Evolutionary conservation across 495 filamentous ascomycete species (phyloP), one percentile per base, ranked within the genome.

Genomic region (Parachaetomium inaequale): DNA sequence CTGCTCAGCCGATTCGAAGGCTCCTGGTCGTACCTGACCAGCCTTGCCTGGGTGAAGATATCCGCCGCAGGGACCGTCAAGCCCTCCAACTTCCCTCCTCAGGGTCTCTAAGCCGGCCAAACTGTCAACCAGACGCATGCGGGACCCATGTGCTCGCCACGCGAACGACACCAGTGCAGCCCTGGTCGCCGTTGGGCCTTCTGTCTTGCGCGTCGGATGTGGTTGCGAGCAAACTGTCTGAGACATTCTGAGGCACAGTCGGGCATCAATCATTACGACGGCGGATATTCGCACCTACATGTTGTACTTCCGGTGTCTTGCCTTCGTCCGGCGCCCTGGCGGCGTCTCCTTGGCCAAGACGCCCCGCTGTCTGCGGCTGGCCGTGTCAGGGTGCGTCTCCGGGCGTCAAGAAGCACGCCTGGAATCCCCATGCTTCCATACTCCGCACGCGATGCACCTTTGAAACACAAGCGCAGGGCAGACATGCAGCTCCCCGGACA

Each of bases 21-120:
- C 8, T 72, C 75, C 31, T 85, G 82, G 82, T 70, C 81, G 47
- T 85, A 78, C 65, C 73, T 85, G 51, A 73, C 75, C 7, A 82
- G 70, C n/a, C 65, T 85, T 38, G 70, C 75, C 52, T 85, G 82
- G 82, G 76, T 87, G 62, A 85, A 87, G 29, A 71, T 93, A 55
- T 77, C 78, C 5, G 79, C 80, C 53, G 75, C 77, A n/a, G 88
- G 87, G 25, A 67, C 53, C 31, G 78, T 82, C 56, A 80, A 82
- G 61, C 55, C 74, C 1, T 83, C 88, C 28, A 86, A 71, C 55
- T 92, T 91, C 66, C 89, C 89, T 32, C 89, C 88, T 80, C 66
- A 72, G 52, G 57, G 49, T 17, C 69, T 63, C 56, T 70, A 63
- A 63, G 17, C 25, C 17, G 43, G 15, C 29, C 19, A 14, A 19